Evolutionary conservation across 2,329 filamentous ascomycete genomes (phyloP), one percentile per base, ranked within the genome.

Genomic region (Tolypocladium amazonense): DNA sequence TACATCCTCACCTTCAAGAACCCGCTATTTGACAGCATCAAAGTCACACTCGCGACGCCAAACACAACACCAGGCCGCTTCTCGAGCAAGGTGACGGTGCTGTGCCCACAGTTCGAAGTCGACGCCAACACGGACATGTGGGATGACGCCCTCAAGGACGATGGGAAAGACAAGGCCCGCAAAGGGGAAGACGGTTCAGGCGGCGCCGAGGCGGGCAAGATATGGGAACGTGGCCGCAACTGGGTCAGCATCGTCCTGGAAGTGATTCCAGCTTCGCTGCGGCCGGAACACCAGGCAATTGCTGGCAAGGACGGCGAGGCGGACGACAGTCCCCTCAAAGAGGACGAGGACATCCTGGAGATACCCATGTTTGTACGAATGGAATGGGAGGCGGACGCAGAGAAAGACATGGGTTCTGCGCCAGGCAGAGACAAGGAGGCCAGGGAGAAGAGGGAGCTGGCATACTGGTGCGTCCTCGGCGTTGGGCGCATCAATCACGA

Each of bases 161-260:
- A 77, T 37, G 70, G 65, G 33, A 62, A 59, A 61, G 72, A 74
- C 70, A 71, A 71, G 70, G 72, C 69, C 65, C 69, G 68, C 70
- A 75, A 68, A 66, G 70, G 70, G 67, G 77, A 75, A 68, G 76
- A 72, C 61, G 66, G 75, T 67, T 70, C 69, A 63, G 67, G 77
- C 57, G 82, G 85, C 56, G 84, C 89, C 20, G 92, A 96, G 72
- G 90, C 90, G 0, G 94, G 93, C 58, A 97, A 97, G 75, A 87
- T 97, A n/a, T 99, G 91, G 89, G 92, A 97, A 64, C 84, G 88
- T 58, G 93, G 92, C 0, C 81, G 92, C 41, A 99, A 97, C 72
- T 97, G 92, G 90, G 94, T 94, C 20, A 94, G 88, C 65, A 90
- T 99, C 14, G 89, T 97, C 25, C 80, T 99, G 33, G 94, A 99